Evolutionary conservation across 371 early-diverging fungal species (phyloP).

Genomic region (Mucor lusitanicus): DNA sequence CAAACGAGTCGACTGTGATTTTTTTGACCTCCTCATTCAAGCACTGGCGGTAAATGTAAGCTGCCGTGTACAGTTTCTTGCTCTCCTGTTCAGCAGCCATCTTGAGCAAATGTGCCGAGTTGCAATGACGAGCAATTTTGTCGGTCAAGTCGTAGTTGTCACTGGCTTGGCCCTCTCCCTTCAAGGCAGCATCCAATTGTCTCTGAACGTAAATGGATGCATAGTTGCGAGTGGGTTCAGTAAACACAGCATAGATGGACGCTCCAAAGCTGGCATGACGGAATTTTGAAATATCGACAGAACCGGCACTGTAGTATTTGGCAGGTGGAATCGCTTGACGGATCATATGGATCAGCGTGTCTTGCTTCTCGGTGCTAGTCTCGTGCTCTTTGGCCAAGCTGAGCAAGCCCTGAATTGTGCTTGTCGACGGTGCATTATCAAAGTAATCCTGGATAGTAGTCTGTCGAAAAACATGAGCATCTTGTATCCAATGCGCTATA

Average conservation of each 20-base stretch:
- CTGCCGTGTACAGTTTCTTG: conserved; percentile 26
- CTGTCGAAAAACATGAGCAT: conserved; percentile 5
- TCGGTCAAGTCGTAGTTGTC: conserved; percentile 21
- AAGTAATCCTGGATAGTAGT: conserved; percentile 24
- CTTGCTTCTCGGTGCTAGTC: conserved; percentile 16
- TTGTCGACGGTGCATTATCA: conserved; percentile 3
- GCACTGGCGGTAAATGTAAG: conserved; percentile 36
- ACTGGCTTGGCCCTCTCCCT: conserved; percentile 17
- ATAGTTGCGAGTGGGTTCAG: conserved; percentile 92
- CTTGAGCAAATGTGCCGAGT: conserved; percentile 16
- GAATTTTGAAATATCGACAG: conserved; percentile 56
- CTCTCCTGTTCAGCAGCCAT: conserved; percentile 28
- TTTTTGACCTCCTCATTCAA: conserved; percentile 9
- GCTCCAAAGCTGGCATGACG: conserved; percentile 68
- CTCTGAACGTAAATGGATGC: conserved; percentile 93
- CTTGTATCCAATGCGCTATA: not conserved
- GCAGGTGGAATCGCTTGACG: conserved; percentile 69
- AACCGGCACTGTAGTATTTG: conserved; percentile 79
- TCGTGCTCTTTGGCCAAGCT: conserved; percentile 6
- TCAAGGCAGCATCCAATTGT: conserved; percentile 38
- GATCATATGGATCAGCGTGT: conserved; percentile 56
- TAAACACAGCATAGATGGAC: conserved; percentile 79
- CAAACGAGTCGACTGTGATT: conserved; percentile 1
- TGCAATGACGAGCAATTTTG: conserved; percentile 39
- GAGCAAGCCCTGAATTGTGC: conserved; percentile 17